Evolutionary conservation across 495 filamentous ascomycete species (phyloP), one percentile per base, ranked within the genome.

Genomic region (Aspergillus hancockii): DNA sequence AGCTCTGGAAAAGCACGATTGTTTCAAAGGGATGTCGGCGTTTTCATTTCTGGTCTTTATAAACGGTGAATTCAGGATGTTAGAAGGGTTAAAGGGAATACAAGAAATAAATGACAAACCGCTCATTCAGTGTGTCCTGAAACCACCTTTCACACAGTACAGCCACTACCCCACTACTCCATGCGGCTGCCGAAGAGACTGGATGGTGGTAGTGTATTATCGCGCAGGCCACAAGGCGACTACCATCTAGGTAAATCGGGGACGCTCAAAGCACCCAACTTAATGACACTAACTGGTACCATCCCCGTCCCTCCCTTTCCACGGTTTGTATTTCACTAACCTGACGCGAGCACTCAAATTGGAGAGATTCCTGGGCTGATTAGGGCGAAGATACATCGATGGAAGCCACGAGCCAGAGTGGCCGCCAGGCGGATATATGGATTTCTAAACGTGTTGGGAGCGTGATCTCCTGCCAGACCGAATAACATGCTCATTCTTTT

Each of bases 361-460:
- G 58, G 18, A 82, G 64, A 8, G 66, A 65, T 45, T 76, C 71
- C 14, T 70, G 83, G 63, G 12, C 77, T 80, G 19, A 83, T 58
- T 16, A 84, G 66, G 30, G 80, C 74, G 60, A 72, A 81, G 52
- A 81, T 70, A 57, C 83, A 84, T 34, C 80, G 71, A 66, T 83
- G 79, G 3, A 58, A 63, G 2, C 79, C 81, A 55, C 82, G 77
- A 6, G 77, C 79, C 40, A 81, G 60, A 3, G 78, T 68, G 22
- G 81, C 71, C 21, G 67, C 67, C 9, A 80, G 75, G 9, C 76
- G 64, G 6, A 69, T 59, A 49, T 80, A 84, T 9, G 75, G 47
- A 8, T 19, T 55, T 0, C 70, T 63, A 8, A 61, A 52, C 3
- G 65, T 52, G 50, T 75, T 78, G 23, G 69, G 66, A 25, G 78